phyloP scores from a whole-genome alignment of 2,329 filamentous ascomycete genomes.

The Clonostachys byssicola region DNA sequence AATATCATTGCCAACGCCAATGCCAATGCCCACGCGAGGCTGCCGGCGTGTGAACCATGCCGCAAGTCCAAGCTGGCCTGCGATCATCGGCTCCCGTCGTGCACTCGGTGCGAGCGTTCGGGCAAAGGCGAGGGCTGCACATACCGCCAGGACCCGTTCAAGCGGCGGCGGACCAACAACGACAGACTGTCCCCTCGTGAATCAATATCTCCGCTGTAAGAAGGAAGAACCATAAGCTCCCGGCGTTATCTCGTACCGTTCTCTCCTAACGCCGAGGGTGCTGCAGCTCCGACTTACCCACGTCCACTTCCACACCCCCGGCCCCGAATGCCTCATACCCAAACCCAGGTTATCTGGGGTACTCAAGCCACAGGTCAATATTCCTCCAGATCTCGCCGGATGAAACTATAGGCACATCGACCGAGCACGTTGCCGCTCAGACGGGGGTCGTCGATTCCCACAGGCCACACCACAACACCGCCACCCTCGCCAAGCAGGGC shows the following conservation, averaged over 20 bases:
- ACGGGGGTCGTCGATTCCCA: neutral
- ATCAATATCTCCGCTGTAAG: no score
- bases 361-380: slow-evolving; percentile 8
- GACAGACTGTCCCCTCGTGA: slow-evolving; percentile 3
- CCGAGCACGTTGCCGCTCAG: slow-evolving; percentile 6
- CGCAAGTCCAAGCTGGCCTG: slow-evolving; percentile 3
- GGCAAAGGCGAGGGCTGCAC: no score
- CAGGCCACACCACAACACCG: slow-evolving; percentile 2
- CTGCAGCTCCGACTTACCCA: no score
- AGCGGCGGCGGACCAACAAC: neutral
- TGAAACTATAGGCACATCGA: slow-evolving; percentile 7
- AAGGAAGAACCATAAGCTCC: no score
- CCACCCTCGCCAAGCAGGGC: neutral
- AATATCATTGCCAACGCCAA: no score
- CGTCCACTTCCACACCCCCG: no score
- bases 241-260: no score
- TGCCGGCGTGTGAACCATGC: slow-evolving; percentile 4
- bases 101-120: neutral
- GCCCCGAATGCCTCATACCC: no score
- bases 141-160: no score
- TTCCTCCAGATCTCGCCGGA: neutral
- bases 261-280: no score
- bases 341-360: slow-evolving; percentile 13
- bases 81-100: neutral
- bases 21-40: no score